phyloP scores from a whole-genome alignment of 495 filamentous ascomycete species.

The Talaromyces ruber region DNA sequence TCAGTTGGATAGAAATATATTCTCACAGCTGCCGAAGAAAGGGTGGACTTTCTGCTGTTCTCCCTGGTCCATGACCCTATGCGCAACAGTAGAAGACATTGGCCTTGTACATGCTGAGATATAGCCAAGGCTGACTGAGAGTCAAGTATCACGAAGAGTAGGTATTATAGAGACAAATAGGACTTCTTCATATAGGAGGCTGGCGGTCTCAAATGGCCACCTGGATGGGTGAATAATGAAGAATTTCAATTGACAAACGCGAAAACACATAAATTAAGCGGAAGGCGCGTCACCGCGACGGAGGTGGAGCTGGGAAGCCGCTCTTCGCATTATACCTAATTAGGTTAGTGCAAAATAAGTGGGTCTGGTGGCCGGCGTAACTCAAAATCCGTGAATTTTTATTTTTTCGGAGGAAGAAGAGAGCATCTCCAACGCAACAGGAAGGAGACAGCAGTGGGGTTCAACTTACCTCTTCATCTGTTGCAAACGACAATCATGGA shows the following conservation, averaged over 20 bases:
- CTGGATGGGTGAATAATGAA: background rate
- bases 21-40: conserved; percentile 33
- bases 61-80: conserved; percentile 31
- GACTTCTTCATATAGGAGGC: background rate
- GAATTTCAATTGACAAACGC: background rate
- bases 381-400: background rate
- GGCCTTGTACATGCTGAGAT: conserved; percentile 4
- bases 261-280: background rate
- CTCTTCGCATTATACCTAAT: background rate
- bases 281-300: conserved; percentile 4
- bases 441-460: background rate
- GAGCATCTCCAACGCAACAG: background rate
- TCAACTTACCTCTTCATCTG: background rate
- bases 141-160: background rate
- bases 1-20: background rate
- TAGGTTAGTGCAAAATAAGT: background rate
- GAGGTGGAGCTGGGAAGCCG: background rate
- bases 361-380: background rate
- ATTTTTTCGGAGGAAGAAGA: background rate
- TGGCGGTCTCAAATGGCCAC: background rate
- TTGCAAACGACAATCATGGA: conserved; percentile 22
- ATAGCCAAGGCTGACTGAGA: background rate
- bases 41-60: conserved; percentile 33
- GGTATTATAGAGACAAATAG: background rate
- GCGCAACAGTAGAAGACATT: conserved; percentile 2